These are phyloP conservation scores for Neofusicoccum laricinum DNA, from an alignment of 2,329 filamentous ascomycete species.

Conservation along the genomic window DNA sequence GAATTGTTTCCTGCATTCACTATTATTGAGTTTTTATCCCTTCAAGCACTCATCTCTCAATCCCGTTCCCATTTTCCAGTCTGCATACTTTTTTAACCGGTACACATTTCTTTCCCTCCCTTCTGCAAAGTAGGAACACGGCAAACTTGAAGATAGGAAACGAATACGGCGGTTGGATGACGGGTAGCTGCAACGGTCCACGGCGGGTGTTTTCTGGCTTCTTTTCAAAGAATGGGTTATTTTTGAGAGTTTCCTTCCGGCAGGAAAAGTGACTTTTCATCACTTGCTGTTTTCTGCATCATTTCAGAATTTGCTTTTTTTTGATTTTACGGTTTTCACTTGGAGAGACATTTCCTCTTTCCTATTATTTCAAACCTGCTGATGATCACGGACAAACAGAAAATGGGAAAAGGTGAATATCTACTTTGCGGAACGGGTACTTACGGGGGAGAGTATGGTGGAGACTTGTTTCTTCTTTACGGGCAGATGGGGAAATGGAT, in stretches of 20 bases:
- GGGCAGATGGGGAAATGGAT: not conserved
- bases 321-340: not conserved
- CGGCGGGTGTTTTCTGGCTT: constrained; percentile 9
- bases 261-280: constrained; percentile 3
- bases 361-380: not conserved
- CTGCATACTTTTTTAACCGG: not conserved
- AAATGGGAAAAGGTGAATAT: not conserved
- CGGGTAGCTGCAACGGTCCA: not conserved
- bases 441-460: not conserved
- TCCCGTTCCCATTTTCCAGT: not conserved
- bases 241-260: not conserved
- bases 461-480: not conserved
- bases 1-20: not conserved
- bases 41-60: not conserved
- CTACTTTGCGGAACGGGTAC: not conserved
- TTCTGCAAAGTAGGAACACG: not conserved
- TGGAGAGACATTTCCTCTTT: not conserved
- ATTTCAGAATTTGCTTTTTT: not conserved
- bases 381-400: not conserved
- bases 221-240: not conserved
- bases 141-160: not conserved
- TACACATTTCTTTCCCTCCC: constrained; percentile 6
- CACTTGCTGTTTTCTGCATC: not conserved
- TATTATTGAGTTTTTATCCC: not conserved
- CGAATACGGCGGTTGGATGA: constrained; percentile 7